Evolutionary conservation across 208 protist species (phyloP), one percentile per base, ranked within the genome.

Genomic region (Tritrichomonas foetus): DNA sequence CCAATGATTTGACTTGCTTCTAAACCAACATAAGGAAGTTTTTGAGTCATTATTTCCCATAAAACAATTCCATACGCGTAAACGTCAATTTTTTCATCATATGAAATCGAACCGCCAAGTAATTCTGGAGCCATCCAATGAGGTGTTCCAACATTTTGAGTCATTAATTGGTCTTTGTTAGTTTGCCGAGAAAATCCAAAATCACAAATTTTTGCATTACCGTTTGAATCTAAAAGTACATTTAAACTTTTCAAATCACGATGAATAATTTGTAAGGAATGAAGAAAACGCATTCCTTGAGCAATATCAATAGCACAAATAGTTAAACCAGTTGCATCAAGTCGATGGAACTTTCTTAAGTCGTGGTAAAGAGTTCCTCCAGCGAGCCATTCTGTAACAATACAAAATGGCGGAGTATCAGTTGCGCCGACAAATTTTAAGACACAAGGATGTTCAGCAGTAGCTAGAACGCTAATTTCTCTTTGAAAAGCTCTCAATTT

Each of bases 51-150:
- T 33, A 66, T 47, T 74, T 93, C 89, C 89, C 89, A 93, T 11
- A 66, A 49, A 50, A 69, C 57, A 33, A 93, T 93, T 49, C 55
- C 89, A 49, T 72, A 93, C 9, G 89, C 50, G 41, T 93, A 93
- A 41, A 93, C 89, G 72, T 93, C 89, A 5, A 69, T 25, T 39
- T 93, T 93, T 3, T 33, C n/a, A 50, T 64, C 33, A 44, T 93
- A 93, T 30, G 8, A 49, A 39, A 39, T 0, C 33, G 36, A 47
- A n/a, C 22, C 25, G 47, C 55, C 47, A 22, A 93, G 44, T 27
- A 69, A 30, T 93, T 93, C 89, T 74, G 89, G 89, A 44, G 89
- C 89, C 89, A 93, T 93, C 89, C 89, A 93, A 72, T 93, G 50
- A 0, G 57, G 57, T 53, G 89, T 64, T 50, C 89, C 89, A 50